phyloP scores from a whole-genome alignment of 2,329 filamentous ascomycete species.

The Daldinia sp. region DNA sequence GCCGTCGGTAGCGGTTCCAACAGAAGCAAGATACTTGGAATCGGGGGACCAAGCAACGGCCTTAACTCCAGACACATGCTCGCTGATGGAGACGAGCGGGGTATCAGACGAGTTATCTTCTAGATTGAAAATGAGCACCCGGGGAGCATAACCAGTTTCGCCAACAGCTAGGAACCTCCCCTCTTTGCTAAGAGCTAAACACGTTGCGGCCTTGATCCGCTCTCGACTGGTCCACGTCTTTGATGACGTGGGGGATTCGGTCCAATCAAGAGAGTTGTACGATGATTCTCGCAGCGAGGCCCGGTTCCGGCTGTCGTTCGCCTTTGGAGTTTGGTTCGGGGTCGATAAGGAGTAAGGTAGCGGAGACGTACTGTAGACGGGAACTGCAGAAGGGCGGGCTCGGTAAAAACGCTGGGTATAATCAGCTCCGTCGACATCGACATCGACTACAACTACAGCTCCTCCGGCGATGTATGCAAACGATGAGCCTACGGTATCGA shows the following conservation, averaged over 20 bases:
- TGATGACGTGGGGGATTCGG: slow-evolving; percentile 69
- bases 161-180: slow-evolving; percentile 89
- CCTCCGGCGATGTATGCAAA: slow-evolving; percentile 95
- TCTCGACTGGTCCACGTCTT: slow-evolving; percentile 90
- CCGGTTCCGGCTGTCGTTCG: slow-evolving; percentile 70
- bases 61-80: slow-evolving; percentile 89
- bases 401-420: slow-evolving; percentile 88
- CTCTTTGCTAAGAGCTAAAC: slow-evolving; percentile 86
- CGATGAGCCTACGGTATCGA: slow-evolving; percentile 78
- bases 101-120: slow-evolving; percentile 81
- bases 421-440: slow-evolving; percentile 74
- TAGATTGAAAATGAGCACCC: slow-evolving; percentile 89
- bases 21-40: slow-evolving; percentile 83
- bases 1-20: slow-evolving; percentile 90
- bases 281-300: slow-evolving; percentile 60
- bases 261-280: slow-evolving; percentile 58
- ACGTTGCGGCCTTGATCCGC: slow-evolving; percentile 92
- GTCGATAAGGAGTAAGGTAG: slow-evolving; percentile 59
- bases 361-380: slow-evolving; percentile 66
- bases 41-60: slow-evolving; percentile 90
- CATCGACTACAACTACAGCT: slow-evolving; percentile 88
- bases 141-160: slow-evolving; percentile 92
- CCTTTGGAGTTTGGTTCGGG: slow-evolving; percentile 65
- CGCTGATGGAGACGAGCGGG: slow-evolving; percentile 84
- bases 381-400: slow-evolving; percentile 79